phyloP scores from a whole-genome alignment of 305 asterid species.

The Petunia hybrid region DNA sequence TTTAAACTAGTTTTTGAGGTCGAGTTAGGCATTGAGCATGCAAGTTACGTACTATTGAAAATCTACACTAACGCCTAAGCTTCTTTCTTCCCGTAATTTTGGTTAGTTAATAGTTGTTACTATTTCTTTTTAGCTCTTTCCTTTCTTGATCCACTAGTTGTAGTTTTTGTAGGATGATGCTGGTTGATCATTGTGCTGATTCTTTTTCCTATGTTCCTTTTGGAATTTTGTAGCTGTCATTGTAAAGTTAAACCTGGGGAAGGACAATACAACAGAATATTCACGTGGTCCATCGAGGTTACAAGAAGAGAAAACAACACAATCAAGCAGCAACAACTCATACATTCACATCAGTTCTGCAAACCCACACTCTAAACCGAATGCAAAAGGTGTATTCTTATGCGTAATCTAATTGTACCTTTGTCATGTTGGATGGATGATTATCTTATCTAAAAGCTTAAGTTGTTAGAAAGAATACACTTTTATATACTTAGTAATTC shows the following conservation, averaged over 20 bases:
- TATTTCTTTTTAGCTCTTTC: neutral
- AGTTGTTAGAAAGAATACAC: too few species aligned
- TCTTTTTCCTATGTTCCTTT: slow-evolving; percentile 18
- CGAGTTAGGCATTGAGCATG: neutral
- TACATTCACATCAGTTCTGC: neutral
- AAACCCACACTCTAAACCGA: neutral
- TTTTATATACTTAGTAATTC: too few species aligned
- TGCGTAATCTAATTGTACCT: neutral
- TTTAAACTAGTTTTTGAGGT: too few species aligned
- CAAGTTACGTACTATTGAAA: neutral
- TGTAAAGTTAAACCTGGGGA: slow-evolving; percentile 30
- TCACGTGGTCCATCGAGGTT: neutral
- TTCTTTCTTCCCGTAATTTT: neutral
- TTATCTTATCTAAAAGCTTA: too few species aligned
- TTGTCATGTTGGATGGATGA: neutral
- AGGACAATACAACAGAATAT: slow-evolving; percentile 14
- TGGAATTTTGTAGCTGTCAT: slow-evolving; percentile 30
- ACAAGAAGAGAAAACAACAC: neutral
- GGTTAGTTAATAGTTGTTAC: neutral
- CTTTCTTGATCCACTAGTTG: neutral
- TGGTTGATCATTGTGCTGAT: slow-evolving; percentile 9
- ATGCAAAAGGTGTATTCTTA: neutral
- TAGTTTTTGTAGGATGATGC: neutral
- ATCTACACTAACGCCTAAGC: neutral
- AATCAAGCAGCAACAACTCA: slow-evolving; percentile 18